Evolutionary conservation across 1,284 basidiomycete species (phyloP).

Genomic region (Sporisorium graminicola): DNA sequence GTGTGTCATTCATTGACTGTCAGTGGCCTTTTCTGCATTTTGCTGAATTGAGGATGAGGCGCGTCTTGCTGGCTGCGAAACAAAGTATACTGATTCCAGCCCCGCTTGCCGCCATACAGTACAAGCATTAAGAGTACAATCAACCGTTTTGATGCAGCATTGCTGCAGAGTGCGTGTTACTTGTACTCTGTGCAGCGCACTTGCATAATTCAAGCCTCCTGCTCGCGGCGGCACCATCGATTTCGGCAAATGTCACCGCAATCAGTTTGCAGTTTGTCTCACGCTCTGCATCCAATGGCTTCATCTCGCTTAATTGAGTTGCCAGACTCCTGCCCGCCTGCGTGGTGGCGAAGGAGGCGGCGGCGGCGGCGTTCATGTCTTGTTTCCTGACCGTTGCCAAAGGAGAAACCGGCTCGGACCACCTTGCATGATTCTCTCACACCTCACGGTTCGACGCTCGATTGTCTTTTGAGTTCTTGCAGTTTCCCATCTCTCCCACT

Average conservation of each 20-base stretch:
- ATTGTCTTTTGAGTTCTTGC: not conserved
- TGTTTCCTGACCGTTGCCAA: not conserved
- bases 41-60: not conserved
- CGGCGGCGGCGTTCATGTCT: not conserved
- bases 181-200: conserved; percentile 1
- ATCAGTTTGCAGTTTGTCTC: conserved; percentile 4
- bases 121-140: not conserved
- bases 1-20: no score
- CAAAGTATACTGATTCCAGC: not conserved
- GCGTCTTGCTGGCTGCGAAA: not conserved
- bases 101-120: not conserved
- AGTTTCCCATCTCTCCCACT: not conserved
- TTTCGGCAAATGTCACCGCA: not conserved
- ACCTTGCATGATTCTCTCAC: not conserved
- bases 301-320: conserved; percentile 24
- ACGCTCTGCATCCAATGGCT: conserved; percentile 20
- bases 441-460: not conserved
- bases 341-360: no score
- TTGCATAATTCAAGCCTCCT: conserved; percentile 1
- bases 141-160: not conserved
- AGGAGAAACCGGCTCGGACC: not conserved
- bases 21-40: not conserved
- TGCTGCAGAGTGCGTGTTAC: not conserved
- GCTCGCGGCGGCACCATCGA: not conserved
- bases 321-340: not conserved